phyloP scores from a whole-genome alignment of 2,329 filamentous ascomycete genomes.

The Dothideomycetes sp. region DNA sequence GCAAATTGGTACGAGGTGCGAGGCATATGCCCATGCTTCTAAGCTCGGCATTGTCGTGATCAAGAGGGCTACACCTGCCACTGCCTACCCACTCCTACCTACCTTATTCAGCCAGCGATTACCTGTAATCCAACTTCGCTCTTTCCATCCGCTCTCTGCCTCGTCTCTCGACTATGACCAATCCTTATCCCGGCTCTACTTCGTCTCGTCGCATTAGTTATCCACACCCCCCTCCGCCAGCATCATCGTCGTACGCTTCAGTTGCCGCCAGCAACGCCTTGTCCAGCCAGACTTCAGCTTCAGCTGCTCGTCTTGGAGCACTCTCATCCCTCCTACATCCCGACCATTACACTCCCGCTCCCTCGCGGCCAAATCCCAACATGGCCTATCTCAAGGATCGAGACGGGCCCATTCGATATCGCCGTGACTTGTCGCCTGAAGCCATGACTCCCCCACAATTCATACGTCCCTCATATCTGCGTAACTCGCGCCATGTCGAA shows the following conservation, averaged over 20 bases:
- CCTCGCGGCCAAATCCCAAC: neutral
- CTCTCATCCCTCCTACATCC: constrained; percentile 44
- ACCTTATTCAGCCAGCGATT: too few relatives aligned
- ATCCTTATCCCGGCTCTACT: constrained; percentile 28
- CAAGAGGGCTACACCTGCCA: too few relatives aligned
- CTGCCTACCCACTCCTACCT: too few relatives aligned
- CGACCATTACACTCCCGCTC: constrained; percentile 21
- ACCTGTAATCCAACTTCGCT: neutral
- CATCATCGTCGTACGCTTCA: constrained; percentile 56
- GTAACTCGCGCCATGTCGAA: constrained; percentile 66
- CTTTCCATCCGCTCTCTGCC: neutral
- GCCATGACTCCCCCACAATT: constrained; percentile 41
- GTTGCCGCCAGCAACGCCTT: constrained; percentile 46
- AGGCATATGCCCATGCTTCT: too few relatives aligned
- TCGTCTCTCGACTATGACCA: constrained; percentile 30
- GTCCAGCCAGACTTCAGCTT: constrained; percentile 28
- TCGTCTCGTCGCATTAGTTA: constrained; percentile 30
- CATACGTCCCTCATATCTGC: constrained; percentile 78
- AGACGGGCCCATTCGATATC: neutral
- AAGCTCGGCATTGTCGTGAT: too few relatives aligned
- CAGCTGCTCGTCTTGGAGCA: constrained; percentile 31
- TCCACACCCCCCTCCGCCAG: neutral
- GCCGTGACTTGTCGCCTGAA: neutral
- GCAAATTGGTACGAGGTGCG: too few relatives aligned
- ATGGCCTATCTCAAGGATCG: constrained; percentile 2